These are phyloP conservation scores for Tetrahymena elliotti DNA, from an alignment of 73 alveolate species.

Conservation along the genomic window DNA sequence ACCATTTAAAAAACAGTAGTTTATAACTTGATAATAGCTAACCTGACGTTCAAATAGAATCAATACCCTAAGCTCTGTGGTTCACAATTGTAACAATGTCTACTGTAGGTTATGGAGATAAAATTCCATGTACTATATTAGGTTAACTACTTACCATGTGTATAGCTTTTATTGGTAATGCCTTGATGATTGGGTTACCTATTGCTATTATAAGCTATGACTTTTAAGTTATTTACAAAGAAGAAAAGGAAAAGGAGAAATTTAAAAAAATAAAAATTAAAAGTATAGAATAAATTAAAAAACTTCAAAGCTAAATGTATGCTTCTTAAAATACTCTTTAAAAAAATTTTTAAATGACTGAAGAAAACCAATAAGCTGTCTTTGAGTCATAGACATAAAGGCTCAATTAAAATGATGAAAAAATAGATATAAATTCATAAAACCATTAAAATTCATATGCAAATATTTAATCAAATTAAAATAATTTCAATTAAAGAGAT, in stretches of 20 bases:
- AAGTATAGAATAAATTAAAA: not conserved
- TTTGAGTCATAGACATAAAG: too few species aligned
- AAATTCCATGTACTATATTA: slow-evolving; percentile 5
- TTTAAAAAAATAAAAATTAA: not conserved
- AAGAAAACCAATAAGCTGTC: too few species aligned
- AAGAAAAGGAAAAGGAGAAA: not conserved
- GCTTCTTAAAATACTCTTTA: not conserved
- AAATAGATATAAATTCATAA: too few species aligned
- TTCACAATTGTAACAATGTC: slow-evolving; percentile 30
- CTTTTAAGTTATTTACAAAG: not conserved
- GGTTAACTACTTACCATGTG: slow-evolving; percentile 18
- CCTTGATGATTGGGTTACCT: slow-evolving; percentile 3
- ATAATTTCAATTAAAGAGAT: too few species aligned
- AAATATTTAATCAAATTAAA: too few species aligned
- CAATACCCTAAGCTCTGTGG: slow-evolving; percentile 31
- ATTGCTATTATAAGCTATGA: not conserved
- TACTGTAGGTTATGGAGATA: slow-evolving; percentile 46
- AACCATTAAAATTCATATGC: too few species aligned
- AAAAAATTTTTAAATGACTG: not conserved
- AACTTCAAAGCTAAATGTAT: not conserved
- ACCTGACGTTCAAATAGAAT: not conserved
- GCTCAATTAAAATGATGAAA: too few species aligned
- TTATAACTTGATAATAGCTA: not conserved
- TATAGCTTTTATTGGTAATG: slow-evolving; percentile 24
- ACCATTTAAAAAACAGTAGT: not conserved